Evolutionary conservation across 495 filamentous ascomycete genomes (phyloP), one percentile per base, ranked within the genome.

Genomic region (Xylaria palmicola): DNA sequence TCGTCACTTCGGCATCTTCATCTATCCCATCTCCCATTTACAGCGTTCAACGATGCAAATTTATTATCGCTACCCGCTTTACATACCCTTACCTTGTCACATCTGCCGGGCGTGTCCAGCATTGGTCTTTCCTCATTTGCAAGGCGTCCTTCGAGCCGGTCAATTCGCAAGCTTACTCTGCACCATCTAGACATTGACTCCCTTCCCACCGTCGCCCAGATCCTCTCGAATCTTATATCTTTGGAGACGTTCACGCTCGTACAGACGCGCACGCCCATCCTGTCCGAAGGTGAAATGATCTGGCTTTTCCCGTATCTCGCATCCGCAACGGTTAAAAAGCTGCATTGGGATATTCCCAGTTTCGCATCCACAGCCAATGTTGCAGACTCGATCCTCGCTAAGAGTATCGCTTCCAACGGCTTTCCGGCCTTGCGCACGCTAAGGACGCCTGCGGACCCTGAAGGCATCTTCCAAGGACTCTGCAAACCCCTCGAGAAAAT

Each of bases 261-360:
- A 1, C 91, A 96, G 70, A 76, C 83, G 4, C 78, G 75, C 43
- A 81, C 83, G 2, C 89, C 88, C 0, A 77, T 77, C 3, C 76
- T 91, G 59, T 80, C 86, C 0, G 66, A 73, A 4, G 86, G 85
- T 48, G 77, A 80, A 22, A 83, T 88, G 50, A 79, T 89, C 37
- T 86, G 86, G 73, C 73, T 85, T 19, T 80, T 81, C 61, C 89
- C 88, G 0, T 85, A 91, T 58, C 77, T 96, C 6, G 87, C 87
- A 1, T 93, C 87, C 0, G 70, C 74, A 1, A 84, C 80, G 19
- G 80, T 96, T 0, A 75, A 84, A 58, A 85, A 83, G 53, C 75
- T 94, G 13, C 90, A 94, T 74, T 94, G 93, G 93, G 90, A 96
- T 66, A 83, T 93, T 26, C 83, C 88, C 1, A 74, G 77, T 58